These are phyloP conservation scores for Candida silvicultrix DNA, from an alignment of 805 yeast species.

Conservation along the genomic window DNA sequence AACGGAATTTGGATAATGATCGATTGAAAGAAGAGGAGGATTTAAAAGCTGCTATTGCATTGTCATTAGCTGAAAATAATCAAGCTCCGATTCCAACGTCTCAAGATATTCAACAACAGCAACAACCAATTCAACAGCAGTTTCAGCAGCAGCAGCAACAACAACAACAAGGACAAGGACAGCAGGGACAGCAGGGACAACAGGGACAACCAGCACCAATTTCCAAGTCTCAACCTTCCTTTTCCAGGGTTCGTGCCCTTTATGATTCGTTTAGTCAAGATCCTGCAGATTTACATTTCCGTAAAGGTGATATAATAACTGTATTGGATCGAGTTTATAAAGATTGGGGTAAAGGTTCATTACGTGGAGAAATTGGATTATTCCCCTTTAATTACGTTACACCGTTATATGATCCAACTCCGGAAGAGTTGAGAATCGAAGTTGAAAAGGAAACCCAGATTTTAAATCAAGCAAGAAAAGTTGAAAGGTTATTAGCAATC, in stretches of 20 bases:
- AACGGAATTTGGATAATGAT: slow-evolving; percentile 41
- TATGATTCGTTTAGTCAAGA: slow-evolving; percentile 77
- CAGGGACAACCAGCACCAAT: slow-evolving; percentile 5
- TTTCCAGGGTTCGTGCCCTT: slow-evolving; percentile 73
- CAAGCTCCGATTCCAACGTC: slow-evolving; percentile 3
- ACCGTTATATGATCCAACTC: slow-evolving; percentile 61
- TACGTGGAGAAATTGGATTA: slow-evolving; percentile 76
- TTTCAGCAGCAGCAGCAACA: slow-evolving; percentile 9
- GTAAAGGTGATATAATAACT: slow-evolving; percentile 80
- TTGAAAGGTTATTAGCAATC: slow-evolving; percentile 64
- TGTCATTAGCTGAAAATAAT: slow-evolving; percentile 42
- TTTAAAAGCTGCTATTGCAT: slow-evolving; percentile 63
- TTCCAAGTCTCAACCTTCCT: slow-evolving; percentile 18
- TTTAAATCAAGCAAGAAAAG: slow-evolving; percentile 47
- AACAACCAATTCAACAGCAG: slow-evolving; percentile 12
- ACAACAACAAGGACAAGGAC: slow-evolving; percentile 5
- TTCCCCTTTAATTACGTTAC: slow-evolving; percentile 91
- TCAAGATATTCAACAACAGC: slow-evolving; percentile 3
- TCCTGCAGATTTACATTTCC: slow-evolving; percentile 81
- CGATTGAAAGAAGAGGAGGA: slow-evolving; percentile 69
- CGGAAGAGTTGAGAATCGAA: slow-evolving; percentile 50
- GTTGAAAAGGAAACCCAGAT: slow-evolving; percentile 44
- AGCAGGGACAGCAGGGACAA: slow-evolving; percentile 6
- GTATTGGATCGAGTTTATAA: slow-evolving; percentile 83
- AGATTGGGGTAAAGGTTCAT: slow-evolving; percentile 94